Conservation (phyloP, 768 basidiomycete genomes). For the Cystofilobasidium bisporidii region DNA sequence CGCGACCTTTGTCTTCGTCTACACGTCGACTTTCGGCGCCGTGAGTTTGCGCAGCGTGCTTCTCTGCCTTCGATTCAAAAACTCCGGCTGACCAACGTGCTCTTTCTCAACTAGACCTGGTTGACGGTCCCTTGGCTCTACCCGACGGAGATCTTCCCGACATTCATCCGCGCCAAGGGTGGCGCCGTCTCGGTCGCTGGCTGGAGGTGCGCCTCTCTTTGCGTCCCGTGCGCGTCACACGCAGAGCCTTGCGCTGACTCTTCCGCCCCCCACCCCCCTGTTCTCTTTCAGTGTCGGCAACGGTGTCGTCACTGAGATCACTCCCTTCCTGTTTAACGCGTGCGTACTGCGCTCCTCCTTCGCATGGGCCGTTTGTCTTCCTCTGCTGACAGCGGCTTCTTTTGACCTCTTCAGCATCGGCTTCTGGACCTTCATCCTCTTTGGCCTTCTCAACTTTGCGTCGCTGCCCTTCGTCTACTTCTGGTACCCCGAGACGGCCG, state of each 20-base stretch:
- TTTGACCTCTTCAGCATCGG: too few relatives aligned
- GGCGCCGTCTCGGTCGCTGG: conserved; percentile 29
- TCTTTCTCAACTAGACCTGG: conserved; percentile 26
- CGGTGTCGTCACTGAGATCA: conserved; percentile 30
- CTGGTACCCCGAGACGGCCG: conserved; percentile 15
- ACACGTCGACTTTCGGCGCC: conserved; percentile 30
- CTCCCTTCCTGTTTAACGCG: conserved; percentile 31
- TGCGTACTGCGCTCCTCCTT: too few relatives aligned
- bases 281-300: conserved; percentile 29
- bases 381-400: too few relatives aligned
- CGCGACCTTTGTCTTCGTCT: conserved; percentile 28
- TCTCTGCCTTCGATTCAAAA: too few relatives aligned
- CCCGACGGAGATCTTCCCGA: conserved; percentile 31
- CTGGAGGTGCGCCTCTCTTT: background rate
- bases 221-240: too few relatives aligned
- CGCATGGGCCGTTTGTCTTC: too few relatives aligned
- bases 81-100: too few relatives aligned
- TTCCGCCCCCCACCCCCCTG: too few relatives aligned
- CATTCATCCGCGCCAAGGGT: conserved; percentile 30
- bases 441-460: conserved; percentile 17
- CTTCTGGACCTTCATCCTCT: conserved; percentile 23
- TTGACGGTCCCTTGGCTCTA: conserved; percentile 32
- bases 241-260: too few relatives aligned
- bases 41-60: too few relatives aligned
- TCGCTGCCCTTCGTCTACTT: conserved; percentile 24